Percentiles rank a stretch among this genome's conserved stretches.
Evolutionary conservation across 192 early-diverging fungal genomes (phyloP).

Genomic region (Coemansia pectinata): DNA sequence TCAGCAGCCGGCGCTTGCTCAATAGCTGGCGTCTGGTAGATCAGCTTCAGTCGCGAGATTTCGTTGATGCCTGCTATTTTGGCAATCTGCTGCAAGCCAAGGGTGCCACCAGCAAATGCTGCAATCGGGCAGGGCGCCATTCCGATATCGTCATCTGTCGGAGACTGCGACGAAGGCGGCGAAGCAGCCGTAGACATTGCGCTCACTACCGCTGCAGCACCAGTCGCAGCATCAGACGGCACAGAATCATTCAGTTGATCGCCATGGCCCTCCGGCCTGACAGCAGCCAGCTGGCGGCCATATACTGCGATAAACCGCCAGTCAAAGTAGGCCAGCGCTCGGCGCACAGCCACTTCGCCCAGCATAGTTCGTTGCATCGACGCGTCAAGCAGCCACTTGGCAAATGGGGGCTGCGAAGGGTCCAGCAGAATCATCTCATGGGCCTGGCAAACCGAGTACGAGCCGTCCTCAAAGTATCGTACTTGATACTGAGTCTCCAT

Average conservation of each 20-base stretch:
- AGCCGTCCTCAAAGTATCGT: conserved; percentile 51
- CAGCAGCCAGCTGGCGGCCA: neutral
- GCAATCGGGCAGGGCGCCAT: neutral
- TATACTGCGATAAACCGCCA: conserved; percentile 31
- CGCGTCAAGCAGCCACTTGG: conserved; percentile 6
- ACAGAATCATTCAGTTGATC: neutral
- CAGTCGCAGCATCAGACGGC: neutral
- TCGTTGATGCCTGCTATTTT: conserved; percentile 29
- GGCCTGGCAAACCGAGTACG: conserved; percentile 29
- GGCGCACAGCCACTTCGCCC: conserved; percentile 26
- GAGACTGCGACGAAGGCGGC: neutral
- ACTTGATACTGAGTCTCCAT: conserved; percentile 21
- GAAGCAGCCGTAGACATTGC: neutral
- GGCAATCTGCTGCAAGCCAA: neutral
- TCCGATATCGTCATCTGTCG: neutral
- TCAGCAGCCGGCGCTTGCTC: conserved; percentile 9
- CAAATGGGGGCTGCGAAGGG: conserved; percentile 6
- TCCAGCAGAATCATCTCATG: conserved; percentile 38
- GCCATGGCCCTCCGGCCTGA: neutral
- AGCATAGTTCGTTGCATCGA: neutral
- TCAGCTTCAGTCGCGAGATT: conserved; percentile 7
- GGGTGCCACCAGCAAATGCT: neutral
- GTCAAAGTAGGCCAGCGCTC: conserved; percentile 50
- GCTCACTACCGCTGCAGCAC: neutral
- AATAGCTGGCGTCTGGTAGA: conserved; percentile 10